These are phyloP conservation scores for Paspalum vaginatum DNA, from an alignment of 176 grass and related monocot species.

Conservation along the genomic window DNA sequence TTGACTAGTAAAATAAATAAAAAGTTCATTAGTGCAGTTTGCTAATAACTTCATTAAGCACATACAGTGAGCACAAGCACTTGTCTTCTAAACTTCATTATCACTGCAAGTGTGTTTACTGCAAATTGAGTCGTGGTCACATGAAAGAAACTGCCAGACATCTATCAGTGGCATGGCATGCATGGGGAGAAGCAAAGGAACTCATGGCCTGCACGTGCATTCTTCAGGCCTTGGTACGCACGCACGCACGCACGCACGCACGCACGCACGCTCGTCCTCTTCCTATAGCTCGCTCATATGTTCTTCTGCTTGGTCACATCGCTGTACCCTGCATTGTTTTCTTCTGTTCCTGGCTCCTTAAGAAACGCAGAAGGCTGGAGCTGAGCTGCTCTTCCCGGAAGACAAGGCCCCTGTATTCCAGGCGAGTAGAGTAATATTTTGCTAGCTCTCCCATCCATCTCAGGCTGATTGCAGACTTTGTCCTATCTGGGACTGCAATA, in stretches of 20 bases:
- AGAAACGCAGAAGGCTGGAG: conserved; percentile 20
- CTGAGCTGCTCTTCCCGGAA: conserved; percentile 37
- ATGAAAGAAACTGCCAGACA: neutral
- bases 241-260: conserved; percentile 13
- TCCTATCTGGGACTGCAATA: conserved; percentile 41
- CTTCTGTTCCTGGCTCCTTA: conserved; percentile 5
- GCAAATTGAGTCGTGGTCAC: conserved; percentile 20
- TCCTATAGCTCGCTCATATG: conserved; percentile 35
- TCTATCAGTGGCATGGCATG: conserved; percentile 6
- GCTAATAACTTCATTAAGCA: conserved; percentile 8
- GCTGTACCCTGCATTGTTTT: conserved; percentile 18
- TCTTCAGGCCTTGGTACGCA: conserved; percentile 13
- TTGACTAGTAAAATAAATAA: neutral
- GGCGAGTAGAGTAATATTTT: conserved; percentile 18
- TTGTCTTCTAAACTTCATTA: conserved; percentile 1
- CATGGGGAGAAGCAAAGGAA: neutral
- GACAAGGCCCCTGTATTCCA: conserved; percentile 49
- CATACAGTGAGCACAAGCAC: neutral
- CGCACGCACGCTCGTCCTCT: conserved; percentile 41
- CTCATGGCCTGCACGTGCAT: conserved; percentile 38
- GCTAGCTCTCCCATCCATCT: neutral
- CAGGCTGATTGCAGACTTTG: conserved; percentile 40
- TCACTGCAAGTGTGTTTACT: neutral
- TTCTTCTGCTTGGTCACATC: conserved; percentile 25
- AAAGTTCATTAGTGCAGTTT: neutral